phyloP scores from a whole-genome alignment of 2,329 filamentous ascomycete species.

The Torrubiella hemipterigena region DNA sequence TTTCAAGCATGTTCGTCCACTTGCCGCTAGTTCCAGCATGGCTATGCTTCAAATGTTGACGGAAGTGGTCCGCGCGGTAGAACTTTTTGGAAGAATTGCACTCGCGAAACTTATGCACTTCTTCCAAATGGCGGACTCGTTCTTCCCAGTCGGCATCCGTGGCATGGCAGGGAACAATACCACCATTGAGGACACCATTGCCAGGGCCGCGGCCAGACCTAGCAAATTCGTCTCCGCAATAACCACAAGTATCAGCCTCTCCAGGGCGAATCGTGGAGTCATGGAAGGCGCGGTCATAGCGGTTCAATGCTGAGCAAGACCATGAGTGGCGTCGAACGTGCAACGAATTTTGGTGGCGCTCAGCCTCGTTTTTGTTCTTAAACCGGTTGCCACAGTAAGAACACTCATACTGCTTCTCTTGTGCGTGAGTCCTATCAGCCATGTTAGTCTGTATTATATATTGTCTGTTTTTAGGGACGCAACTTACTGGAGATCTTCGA shows the following conservation, averaged over 20 bases:
- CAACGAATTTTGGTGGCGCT: constrained; percentile 89
- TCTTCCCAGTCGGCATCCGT: constrained; percentile 84
- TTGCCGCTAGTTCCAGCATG: constrained; percentile 93
- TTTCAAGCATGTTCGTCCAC: constrained; percentile 97
- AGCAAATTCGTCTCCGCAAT: constrained; percentile 84
- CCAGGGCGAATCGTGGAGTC: constrained; percentile 57
- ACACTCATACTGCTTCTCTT: constrained; percentile 94
- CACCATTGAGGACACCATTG: constrained; percentile 18
- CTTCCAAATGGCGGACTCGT: constrained; percentile 75
- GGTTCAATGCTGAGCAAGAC: constrained; percentile 81
- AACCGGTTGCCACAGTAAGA: constrained; percentile 88
- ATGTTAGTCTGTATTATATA: constrained; percentile 11
- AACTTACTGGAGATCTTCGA: constrained; percentile 74
- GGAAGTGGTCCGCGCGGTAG: constrained; percentile 92
- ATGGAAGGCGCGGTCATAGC: constrained; percentile 76
- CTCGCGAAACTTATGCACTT: constrained; percentile 91
- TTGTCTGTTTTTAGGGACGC: not conserved
- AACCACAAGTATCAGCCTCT: constrained; percentile 74
- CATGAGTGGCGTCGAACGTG: constrained; percentile 89
- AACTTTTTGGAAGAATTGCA: constrained; percentile 99
- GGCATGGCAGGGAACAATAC: constrained; percentile 28
- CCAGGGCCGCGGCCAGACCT: constrained; percentile 32
- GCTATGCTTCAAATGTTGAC: constrained; percentile 95
- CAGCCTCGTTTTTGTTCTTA: constrained; percentile 98
- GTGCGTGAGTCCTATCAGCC: constrained; percentile 60